Base-by-base conservation (phyloP, 1,284 basidiomycete species). In the Kalmanozyma brasiliensis region DNA sequence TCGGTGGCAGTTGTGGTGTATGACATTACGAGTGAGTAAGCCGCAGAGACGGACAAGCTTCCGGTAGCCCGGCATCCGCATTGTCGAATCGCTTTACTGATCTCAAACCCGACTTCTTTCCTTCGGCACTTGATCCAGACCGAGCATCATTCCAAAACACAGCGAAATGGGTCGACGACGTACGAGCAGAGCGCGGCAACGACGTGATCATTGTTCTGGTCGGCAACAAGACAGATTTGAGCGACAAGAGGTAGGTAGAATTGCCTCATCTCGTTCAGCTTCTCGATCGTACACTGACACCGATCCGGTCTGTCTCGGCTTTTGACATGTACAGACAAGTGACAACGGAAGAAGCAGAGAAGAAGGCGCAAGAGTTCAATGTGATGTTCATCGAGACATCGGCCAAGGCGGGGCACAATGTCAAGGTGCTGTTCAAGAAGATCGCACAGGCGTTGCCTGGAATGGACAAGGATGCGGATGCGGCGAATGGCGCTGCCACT, bases 361-460 rank as follows among this genome's bases (percentile, higher is more conserved):
- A 90, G 60, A 92, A 93, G 78, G 88, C 94, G n/a, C 90, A 92
- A 51, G 91, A 96, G 82, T 86, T 96, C 67, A 91, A 90, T 79
- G 91, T 98, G 77, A 93, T 98, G 91, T 97, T 96, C 81, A 97
- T 98, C 89, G 96, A 99, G 85, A 98, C 96, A 4, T 96, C 93
- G 30, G 96, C 96, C 32, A 99, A 99, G 83, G 96, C 96, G 3
- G 96, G 96, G 2, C 95, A 98, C 83, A 99, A 99, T 75, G 96
- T 99, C 72, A 99, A 98, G 86, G 91, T 91, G 67, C 84, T 99
- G 65, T 99, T 99, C 87, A 93, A 97, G 86, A 98, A 98, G 87
- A 98, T 99, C 74, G 96, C 96, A 0, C 90, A 97, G 89, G 94
- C 94, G 3, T 84, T 99, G 55, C 96, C 96, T 8, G 96, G 96